phyloP scores from a whole-genome alignment of 1,139 yeast species.

The Geotrichum histeridarum region DNA sequence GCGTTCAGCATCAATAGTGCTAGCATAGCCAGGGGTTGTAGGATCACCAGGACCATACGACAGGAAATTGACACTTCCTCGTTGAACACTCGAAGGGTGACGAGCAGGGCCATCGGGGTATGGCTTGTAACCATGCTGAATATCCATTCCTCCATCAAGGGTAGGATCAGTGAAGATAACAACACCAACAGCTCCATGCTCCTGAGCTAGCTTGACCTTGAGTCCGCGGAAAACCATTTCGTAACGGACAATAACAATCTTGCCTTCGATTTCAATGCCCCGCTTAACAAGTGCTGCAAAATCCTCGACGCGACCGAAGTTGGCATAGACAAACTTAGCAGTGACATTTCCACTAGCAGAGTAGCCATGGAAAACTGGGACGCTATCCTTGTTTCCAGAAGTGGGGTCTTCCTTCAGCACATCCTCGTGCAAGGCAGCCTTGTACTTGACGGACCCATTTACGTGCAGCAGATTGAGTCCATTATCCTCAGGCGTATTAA shows the following conservation, averaged over 20 bases:
- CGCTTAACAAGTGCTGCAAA: constrained; percentile 43
- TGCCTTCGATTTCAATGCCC: constrained; percentile 48
- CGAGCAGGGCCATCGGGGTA: constrained; percentile 69
- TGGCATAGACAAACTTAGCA: constrained; percentile 53
- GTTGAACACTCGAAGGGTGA: constrained; percentile 64
- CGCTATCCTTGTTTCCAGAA: constrained; percentile 45
- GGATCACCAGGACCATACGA: constrained; percentile 85
- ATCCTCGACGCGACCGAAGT: constrained; percentile 56
- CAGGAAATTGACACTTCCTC: constrained; percentile 78
- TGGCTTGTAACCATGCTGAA: constrained; percentile 48
- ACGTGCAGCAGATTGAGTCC: constrained; percentile 43
- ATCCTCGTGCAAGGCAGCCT: constrained; percentile 69
- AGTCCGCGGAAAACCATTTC: constrained; percentile 60
- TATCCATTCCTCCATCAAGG: constrained; percentile 51
- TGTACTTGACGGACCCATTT: constrained; percentile 43
- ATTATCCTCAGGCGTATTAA: constrained; percentile 58
- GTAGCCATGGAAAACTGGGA: constrained; percentile 64
- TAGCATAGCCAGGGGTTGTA: constrained; percentile 77
- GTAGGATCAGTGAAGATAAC: constrained; percentile 62
- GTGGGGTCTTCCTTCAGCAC: constrained; percentile 65
- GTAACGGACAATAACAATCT: constrained; percentile 56
- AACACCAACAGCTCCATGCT: constrained; percentile 56
- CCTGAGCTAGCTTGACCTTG: constrained; percentile 64
- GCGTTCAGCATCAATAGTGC: constrained; percentile 48
- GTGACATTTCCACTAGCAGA: constrained; percentile 67